Conservation (phyloP, 495 filamentous ascomycete species). For the Penicillium paradoxum region DNA sequence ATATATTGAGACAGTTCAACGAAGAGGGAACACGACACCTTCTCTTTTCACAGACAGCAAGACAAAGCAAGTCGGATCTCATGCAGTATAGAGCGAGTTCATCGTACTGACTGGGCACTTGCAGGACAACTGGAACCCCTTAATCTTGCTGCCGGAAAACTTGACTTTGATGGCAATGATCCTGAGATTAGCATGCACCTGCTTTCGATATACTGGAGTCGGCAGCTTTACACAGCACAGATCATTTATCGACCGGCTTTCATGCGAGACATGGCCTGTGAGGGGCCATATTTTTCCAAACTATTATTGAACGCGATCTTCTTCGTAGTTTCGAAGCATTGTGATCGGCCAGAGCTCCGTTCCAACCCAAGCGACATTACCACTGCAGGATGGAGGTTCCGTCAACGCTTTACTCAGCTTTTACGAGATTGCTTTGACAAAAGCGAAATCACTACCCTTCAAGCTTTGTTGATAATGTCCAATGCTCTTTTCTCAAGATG, state of each 20-base stretch:
- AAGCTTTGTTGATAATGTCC: constrained; percentile 40
- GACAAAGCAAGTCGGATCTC: constrained; percentile 17
- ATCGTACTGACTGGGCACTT: background rate
- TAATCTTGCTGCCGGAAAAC: constrained; percentile 23
- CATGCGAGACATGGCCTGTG: constrained; percentile 34
- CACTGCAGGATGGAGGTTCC: constrained; percentile 35
- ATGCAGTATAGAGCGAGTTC: background rate
- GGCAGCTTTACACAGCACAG: constrained; percentile 31
- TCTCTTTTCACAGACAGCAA: constrained; percentile 27
- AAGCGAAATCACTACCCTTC: constrained; percentile 43
- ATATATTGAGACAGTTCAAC: constrained; percentile 1
- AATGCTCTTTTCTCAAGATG: constrained; percentile 34
- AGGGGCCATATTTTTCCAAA: constrained; percentile 43
- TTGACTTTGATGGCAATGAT: constrained; percentile 40
- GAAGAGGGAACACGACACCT: constrained; percentile 20
- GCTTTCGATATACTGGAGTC: constrained; percentile 37
- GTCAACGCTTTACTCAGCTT: constrained; percentile 36
- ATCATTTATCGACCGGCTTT: constrained; percentile 30
- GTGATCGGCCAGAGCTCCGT: constrained; percentile 27
- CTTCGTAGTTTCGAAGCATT: constrained; percentile 37
- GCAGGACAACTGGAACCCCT: constrained; percentile 29
- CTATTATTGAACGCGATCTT: constrained; percentile 46
- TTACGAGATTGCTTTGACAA: constrained; percentile 34
- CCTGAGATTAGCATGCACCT: constrained; percentile 37
- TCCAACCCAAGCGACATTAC: constrained; percentile 29